Evolutionary conservation across 306 rosid species (phyloP), one percentile per base, ranked within the genome.

Genomic region (Vigna hirtella): DNA sequence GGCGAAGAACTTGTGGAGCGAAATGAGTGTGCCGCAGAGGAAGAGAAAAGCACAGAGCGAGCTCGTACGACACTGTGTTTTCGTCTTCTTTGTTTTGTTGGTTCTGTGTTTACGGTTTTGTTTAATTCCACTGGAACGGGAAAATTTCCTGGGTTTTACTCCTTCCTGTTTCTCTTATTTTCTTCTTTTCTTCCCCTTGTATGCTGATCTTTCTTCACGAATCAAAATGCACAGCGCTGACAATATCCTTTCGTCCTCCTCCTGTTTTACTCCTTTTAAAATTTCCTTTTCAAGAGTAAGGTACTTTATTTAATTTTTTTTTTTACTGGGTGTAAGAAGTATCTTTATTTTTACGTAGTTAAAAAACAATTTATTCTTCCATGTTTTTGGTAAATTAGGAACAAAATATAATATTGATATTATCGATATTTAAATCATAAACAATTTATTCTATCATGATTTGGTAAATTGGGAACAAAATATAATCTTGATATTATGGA

Each of bases 221-320:
- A 72, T 53, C 76, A 17, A 55, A 72, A 72, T 65, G 52, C 77
- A 72, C 53, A 72, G 40, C 53, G 20, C 38, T 36, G 34, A 1
- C 1, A 38, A 17, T 17, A 16, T 6, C 10, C 12, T 9, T 1
- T 32, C 20, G 7, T 6, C 17, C 13, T 10, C 13, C 9, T 45
- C 50, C 34, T 30, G 5, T 4, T 30, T 26, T 30, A 4, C 34
- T 30, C 34, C 34, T 30, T 30, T 30, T 3, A 30, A 30, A 3
- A 0, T 30, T 30, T 30, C 4, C 5, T 30, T 30, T 30, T 30
- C 5, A 30, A 30, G 32, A 30, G 0, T 30, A 30, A 0, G 34
- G 34, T 30, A 3, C 5, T 30, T 30, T 26, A 26, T 26, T 30
- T 30, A 2, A 30, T 4, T 4, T 30, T 4, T 30, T 30, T 30